Conservation (phyloP, 345 rosid genomes). For the Hibiscus trionum region DNA sequence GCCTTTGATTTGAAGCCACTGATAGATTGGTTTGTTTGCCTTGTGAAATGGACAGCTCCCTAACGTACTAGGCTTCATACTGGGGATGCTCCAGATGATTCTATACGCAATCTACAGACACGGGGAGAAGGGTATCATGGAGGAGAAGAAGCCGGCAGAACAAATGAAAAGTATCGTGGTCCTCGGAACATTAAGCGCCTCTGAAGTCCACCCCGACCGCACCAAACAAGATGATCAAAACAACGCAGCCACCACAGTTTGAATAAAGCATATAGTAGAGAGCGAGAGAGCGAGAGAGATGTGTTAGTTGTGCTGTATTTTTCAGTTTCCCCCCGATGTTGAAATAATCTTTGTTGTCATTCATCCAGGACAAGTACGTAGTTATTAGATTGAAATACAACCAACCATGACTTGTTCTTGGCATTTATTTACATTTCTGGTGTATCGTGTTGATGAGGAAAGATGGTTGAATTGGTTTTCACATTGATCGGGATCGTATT, state of each 20-base stretch:
- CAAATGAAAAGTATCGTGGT: slow-evolving; percentile 20
- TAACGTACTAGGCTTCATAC: slow-evolving; percentile 56
- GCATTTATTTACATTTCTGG: not conserved
- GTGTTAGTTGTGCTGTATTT: not conserved
- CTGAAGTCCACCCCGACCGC: slow-evolving; percentile 22
- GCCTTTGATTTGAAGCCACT: not conserved
- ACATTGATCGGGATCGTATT: not conserved
- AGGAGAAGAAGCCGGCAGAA: slow-evolving; percentile 27
- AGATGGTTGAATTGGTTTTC: not conserved
- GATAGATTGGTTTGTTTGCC: not conserved
- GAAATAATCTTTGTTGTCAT: not conserved
- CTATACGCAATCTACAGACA: slow-evolving; percentile 50
- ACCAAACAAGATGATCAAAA: not conserved
- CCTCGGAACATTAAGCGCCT: slow-evolving; percentile 12
- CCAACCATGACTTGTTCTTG: not conserved
- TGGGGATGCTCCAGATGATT: slow-evolving; percentile 72
- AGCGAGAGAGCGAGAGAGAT: not conserved
- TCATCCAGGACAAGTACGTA: not conserved
- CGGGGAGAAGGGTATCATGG: slow-evolving; percentile 11
- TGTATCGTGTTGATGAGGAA: not conserved
- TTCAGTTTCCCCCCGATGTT: not conserved
- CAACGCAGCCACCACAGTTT: slow-evolving; percentile 17
- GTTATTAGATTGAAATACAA: not conserved
- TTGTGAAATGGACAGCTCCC: slow-evolving; percentile 43
- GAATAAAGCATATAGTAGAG: no score